Base-by-base conservation (phyloP, 1,284 basidiomycete genomes). In the Naganishia sp. region DNA sequence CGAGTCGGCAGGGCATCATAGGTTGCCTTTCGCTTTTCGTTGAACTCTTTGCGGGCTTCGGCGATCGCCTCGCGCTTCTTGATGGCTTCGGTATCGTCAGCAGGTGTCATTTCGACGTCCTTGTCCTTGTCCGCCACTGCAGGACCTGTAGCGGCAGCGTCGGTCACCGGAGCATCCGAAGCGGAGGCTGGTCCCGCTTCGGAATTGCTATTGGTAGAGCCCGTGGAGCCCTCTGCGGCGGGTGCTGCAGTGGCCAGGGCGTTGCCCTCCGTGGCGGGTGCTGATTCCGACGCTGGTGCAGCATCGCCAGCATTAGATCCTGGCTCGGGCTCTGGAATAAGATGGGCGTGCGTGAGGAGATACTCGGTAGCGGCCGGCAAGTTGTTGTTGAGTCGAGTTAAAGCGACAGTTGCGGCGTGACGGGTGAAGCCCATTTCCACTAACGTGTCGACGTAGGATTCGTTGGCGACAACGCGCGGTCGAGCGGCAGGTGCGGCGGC, bases 341-440 rank as follows among this genome's bases (percentile, higher is more conserved):
- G 84, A 73, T 90, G 90, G 0, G 92, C 93, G 73, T 92, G 88
- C 1, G 86, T 85, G 25, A 99, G 82, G 1, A 99, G 83, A 21
- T 92, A 83, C 73, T 99, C 95, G 0, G 95, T 90, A 2, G 96
- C 96, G 6, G 90, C 87, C 45, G 84, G 88, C 71, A 97, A 83
- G 72, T 96, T 96, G 80, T 98, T 98, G 69, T 89, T 86, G 16
- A 89, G 88, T 25, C 94, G 88, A 23, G 84, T 78, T 23, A 99
- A 81, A 4, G 95, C 95, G 64, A 87, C 86, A 74, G 91, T 88
- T 1, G 90, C 90, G 4, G 92, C 90, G 48, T 86, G 85, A 10
- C 92, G 86, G 31, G 90, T 87, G 81, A 99, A 99, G 57, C 96
- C 96, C 96, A 99, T 99, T 72, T 99, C 95, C 18, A 87, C 88